Evolutionary conservation across 2,329 filamentous ascomycete genomes (phyloP).

Genomic region (Ceratocystiopsis brevicomis): DNA sequence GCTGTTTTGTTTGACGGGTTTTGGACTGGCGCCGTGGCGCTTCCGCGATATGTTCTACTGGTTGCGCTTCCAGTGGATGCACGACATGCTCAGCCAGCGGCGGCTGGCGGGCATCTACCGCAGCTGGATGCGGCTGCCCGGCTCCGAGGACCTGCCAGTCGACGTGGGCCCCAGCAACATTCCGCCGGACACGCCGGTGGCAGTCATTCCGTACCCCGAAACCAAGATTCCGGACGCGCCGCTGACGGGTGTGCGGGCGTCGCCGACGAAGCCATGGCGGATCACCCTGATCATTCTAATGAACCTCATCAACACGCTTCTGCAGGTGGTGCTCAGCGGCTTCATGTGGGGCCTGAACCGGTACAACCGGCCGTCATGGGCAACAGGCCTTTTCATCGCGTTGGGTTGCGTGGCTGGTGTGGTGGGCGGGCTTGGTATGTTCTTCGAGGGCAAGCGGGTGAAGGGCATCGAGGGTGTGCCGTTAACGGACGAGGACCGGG

Average conservation of each 20-base stretch:
- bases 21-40: constrained; percentile 70
- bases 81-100: constrained; percentile 38
- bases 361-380: constrained; percentile 57
- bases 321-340: constrained; percentile 53
- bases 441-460: constrained; percentile 50
- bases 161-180: constrained; percentile 35
- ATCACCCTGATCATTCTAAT: constrained; percentile 64
- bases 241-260: constrained; percentile 51
- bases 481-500: constrained; percentile 34
- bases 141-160: constrained; percentile 38
- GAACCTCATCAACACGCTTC: constrained; percentile 60
- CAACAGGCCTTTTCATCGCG: constrained; percentile 60
- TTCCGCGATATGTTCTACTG: constrained; percentile 64
- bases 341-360: constrained; percentile 74
- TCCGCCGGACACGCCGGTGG: constrained; percentile 19
- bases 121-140: constrained; percentile 55
- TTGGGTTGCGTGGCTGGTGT: constrained; percentile 52
- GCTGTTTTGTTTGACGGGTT: constrained; percentile 73
- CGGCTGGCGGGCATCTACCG: constrained; percentile 56
- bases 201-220: constrained; percentile 42
- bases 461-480: constrained; percentile 55
- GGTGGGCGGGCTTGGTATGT: constrained; percentile 49
- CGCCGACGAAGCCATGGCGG: constrained; percentile 51
- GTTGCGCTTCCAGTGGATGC: constrained; percentile 39
- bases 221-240: constrained; percentile 45